These are phyloP conservation scores for Suillus weaverae DNA, from an alignment of 768 basidiomycete species.

Conservation along the genomic window DNA sequence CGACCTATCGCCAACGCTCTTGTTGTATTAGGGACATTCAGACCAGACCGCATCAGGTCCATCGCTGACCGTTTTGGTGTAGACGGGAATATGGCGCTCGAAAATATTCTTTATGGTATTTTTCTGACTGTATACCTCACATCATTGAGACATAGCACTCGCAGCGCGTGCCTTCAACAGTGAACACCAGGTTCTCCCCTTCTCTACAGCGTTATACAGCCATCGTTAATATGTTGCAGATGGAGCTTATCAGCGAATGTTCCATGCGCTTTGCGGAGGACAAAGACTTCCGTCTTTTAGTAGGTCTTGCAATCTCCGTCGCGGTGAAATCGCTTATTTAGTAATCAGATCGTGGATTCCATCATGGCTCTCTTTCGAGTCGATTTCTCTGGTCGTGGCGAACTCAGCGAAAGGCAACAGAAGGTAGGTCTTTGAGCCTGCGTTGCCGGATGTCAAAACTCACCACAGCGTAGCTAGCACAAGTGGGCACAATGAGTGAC, in stretches of 20 bases:
- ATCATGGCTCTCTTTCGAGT: conserved; percentile 97
- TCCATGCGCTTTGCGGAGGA: conserved; percentile 88
- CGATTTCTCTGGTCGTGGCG: conserved; percentile 91
- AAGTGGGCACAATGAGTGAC: conserved; percentile 44
- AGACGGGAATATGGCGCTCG: conserved; percentile 82
- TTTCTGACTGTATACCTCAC: not conserved
- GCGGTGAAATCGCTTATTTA: conserved; percentile 11
- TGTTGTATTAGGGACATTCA: conserved; percentile 73
- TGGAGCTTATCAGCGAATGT: conserved; percentile 91
- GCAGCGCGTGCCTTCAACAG: conserved; percentile 88
- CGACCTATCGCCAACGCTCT: conserved; percentile 22
- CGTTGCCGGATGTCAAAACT: conserved; percentile 9
- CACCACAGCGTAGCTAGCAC: conserved; percentile 62
- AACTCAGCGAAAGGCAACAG: conserved; percentile 91
- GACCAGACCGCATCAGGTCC: conserved; percentile 87
- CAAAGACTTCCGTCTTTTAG: conserved; percentile 76
- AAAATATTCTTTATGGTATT: conserved; percentile 88
- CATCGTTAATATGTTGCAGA: conserved; percentile 42
- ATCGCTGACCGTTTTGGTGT: conserved; percentile 95
- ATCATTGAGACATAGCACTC: conserved; percentile 17
- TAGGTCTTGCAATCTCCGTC: conserved; percentile 24
- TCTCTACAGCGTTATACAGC: conserved; percentile 1
- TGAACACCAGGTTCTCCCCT: conserved; percentile 74
- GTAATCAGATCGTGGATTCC: conserved; percentile 81
- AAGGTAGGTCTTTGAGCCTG: conserved; percentile 48